phyloP scores from a whole-genome alignment of 441 rosid species.

The Syzygium malaccense region DNA sequence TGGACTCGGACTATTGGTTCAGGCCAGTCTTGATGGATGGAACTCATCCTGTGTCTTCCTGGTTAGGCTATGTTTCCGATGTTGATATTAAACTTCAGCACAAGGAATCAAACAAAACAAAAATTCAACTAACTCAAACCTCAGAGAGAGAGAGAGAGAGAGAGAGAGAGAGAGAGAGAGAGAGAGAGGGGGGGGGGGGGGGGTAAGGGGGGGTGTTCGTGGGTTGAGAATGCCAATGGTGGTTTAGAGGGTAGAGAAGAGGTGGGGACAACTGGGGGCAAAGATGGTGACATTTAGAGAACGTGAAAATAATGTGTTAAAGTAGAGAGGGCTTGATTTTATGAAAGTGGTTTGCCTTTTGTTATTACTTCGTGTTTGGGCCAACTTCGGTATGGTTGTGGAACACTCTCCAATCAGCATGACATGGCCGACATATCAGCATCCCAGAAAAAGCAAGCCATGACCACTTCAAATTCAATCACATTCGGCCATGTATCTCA shows the following conservation, averaged over 20 bases:
- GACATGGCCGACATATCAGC: neutral
- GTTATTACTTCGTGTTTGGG: neutral
- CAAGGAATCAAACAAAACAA: neutral
- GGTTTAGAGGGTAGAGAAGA: conserved; percentile 7
- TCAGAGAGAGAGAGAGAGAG: neutral
- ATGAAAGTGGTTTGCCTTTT: neutral
- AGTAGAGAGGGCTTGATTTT: neutral
- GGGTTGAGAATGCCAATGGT: neutral
- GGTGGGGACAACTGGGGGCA: neutral
- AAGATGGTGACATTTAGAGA: conserved; percentile 15
- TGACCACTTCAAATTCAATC: neutral
- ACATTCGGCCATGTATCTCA: neutral
- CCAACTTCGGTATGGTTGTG: neutral
- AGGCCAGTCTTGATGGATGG: conserved; percentile 48
- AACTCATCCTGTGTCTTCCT: conserved; percentile 5
- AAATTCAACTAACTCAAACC: neutral
- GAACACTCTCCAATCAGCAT: neutral
- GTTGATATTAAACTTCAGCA: neutral
- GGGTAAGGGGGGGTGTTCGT: neutral
- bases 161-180: neutral
- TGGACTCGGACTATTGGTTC: conserved; percentile 85
- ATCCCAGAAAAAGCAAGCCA: neutral
- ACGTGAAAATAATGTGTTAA: conserved; percentile 28
- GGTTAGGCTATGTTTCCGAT: neutral
- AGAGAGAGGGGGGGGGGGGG: neutral